phyloP scores from a whole-genome alignment of 148 eudicot genomes.

The Tetragonia tetragonoides region DNA sequence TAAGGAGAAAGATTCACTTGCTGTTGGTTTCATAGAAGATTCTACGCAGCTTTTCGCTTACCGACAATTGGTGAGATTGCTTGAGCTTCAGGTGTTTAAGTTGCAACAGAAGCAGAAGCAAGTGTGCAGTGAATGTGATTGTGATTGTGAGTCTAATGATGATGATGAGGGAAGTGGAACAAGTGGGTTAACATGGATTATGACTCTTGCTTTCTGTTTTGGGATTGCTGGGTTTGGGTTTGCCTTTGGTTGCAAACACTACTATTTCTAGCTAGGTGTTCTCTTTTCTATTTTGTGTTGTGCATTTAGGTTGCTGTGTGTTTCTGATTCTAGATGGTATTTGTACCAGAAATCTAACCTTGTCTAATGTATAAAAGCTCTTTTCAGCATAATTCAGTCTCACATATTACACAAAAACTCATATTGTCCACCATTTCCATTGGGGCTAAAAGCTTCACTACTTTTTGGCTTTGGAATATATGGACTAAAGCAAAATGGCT shows the following conservation, averaged over 20 bases:
- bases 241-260: conserved; percentile 41
- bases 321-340: conserved; percentile 2
- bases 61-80: conserved; percentile 39
- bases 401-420: too few species aligned
- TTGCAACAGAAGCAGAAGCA: conserved; percentile 17
- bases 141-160: conserved; percentile 10
- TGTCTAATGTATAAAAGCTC: neutral
- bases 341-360: neutral
- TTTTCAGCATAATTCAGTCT: too few species aligned
- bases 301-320: neutral
- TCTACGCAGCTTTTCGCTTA: conserved; percentile 44
- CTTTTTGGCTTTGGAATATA: too few species aligned
- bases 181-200: conserved; percentile 33
- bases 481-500: too few species aligned
- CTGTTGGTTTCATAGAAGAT: conserved; percentile 32
- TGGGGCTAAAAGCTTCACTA: too few species aligned
- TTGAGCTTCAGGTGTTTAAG: conserved; percentile 40
- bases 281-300: neutral
- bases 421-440: too few species aligned
- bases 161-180: conserved; percentile 17
- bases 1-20: conserved; percentile 40
- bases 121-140: conserved; percentile 8
- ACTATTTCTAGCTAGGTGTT: conserved; percentile 17
- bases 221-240: conserved; percentile 52
- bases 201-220: conserved; percentile 49